A percentile compares a stretch with the other conserved stretches of the same genome.
These are phyloP conservation scores for Prunus davidiana DNA, from an alignment of 306 rosid species.

Conservation along the genomic window DNA sequence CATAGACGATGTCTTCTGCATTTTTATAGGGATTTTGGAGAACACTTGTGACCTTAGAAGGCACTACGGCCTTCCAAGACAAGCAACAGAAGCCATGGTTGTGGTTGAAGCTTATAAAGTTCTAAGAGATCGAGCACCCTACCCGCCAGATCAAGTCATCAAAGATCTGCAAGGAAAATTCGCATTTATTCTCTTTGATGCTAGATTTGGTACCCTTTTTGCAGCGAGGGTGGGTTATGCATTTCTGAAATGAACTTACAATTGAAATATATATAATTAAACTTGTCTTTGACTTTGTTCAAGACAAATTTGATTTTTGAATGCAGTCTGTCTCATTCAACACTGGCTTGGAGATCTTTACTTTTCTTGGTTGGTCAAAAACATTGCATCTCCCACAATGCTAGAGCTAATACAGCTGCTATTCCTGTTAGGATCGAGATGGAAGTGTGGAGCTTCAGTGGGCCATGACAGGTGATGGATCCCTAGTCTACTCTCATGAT, in stretches of 20 bases:
- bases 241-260: background rate
- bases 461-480: constrained; percentile 59
- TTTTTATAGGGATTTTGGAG: constrained; percentile 42
- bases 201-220: constrained; percentile 32
- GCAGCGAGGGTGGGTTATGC: constrained; percentile 46
- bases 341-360: no score
- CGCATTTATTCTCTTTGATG: constrained; percentile 55
- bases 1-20: constrained; percentile 52
- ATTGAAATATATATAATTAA: background rate
- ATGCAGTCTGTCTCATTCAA: background rate
- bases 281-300: no score
- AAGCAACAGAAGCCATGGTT: constrained; percentile 63
- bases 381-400: no score
- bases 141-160: constrained; percentile 63
- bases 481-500: constrained; percentile 50
- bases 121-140: constrained; percentile 61
- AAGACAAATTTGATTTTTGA: background rate
- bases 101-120: constrained; percentile 56
- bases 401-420: no score
- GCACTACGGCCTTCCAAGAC: constrained; percentile 54
- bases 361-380: no score
- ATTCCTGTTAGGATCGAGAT: constrained; percentile 45
- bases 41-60: constrained; percentile 46
- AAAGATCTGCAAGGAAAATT: constrained; percentile 61
- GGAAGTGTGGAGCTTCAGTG: constrained; percentile 45